Conservation (phyloP, 768 basidiomycete species). For the Xanthoconium stramineum region DNA sequence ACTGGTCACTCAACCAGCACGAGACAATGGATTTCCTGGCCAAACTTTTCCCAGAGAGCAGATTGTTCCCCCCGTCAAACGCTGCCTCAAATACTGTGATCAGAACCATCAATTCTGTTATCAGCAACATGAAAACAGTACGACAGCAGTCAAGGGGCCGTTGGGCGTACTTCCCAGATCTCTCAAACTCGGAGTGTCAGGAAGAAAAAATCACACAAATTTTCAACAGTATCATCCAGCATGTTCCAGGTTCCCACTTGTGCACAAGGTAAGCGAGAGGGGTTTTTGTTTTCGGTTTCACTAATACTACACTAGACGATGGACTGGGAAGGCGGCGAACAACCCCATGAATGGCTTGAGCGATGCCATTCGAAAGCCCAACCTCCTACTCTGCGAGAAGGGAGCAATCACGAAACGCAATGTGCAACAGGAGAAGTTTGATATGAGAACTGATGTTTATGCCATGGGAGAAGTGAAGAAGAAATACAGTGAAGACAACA, state of each 20-base stretch:
- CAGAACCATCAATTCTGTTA: too few species aligned
- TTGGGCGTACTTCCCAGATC: too few species aligned
- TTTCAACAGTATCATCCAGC: not conserved
- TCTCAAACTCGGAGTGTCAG: not conserved
- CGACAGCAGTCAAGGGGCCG: not conserved
- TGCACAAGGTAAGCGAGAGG: not conserved
- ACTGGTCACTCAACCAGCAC: not conserved
- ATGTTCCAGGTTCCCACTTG: not conserved
- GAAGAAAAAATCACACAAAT: not conserved
- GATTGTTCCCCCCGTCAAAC: too few species aligned
- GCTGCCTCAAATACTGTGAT: too few species aligned
- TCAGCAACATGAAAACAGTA: too few species aligned
- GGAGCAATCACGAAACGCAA: not conserved
- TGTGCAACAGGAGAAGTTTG: not conserved
- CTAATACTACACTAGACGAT: not conserved
- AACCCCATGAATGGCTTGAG: not conserved
- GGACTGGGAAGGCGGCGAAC: too few species aligned
- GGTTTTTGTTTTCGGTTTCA: not conserved
- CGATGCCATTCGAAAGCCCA: not conserved
- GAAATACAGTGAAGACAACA: not conserved
- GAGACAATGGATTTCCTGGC: not conserved
- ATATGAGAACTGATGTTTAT: too few species aligned
- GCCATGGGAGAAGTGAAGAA: too few species aligned
- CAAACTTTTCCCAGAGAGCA: too few species aligned
- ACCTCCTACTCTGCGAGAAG: not conserved